Percentiles rank a stretch among this genome's conserved stretches.
Conservation (phyloP, 2,329 filamentous ascomycete genomes). For the Pseudopithomyces maydicus region DNA sequence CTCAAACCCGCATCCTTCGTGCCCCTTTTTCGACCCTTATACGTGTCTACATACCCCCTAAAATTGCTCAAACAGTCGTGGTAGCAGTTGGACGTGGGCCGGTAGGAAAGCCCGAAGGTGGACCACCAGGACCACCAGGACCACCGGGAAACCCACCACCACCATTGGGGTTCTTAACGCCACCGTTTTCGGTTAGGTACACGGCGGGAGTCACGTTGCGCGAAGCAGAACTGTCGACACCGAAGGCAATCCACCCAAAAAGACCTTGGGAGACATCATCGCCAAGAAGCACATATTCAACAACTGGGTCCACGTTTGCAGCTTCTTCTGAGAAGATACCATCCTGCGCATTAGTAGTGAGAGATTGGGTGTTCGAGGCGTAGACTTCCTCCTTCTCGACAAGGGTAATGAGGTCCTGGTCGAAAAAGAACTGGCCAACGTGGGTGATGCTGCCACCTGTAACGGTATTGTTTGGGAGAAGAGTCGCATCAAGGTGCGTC, state of each 20-base stretch:
- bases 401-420: constrained; percentile 60
- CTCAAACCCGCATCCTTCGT: constrained; percentile 4
- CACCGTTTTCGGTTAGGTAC: constrained; percentile 32
- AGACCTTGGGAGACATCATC: constrained; percentile 47
- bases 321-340: constrained; percentile 54
- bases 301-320: constrained; percentile 58
- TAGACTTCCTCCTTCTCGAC: constrained; percentile 57
- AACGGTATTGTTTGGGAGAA: constrained; percentile 57
- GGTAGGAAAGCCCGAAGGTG: constrained; percentile 16
- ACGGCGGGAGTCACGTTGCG: constrained; percentile 37
- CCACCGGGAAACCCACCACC: too few relatives aligned
- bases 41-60: not conserved
- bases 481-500: constrained; percentile 40
- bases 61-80: not conserved
- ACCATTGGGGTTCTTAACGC: constrained; percentile 31
- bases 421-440: constrained; percentile 69
- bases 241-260: constrained; percentile 42
- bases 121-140: constrained; percentile 12
- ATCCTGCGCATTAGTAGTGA: constrained; percentile 61
- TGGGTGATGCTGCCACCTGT: constrained; percentile 58
- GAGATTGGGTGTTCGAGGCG: constrained; percentile 45
- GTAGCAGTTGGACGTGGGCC: constrained; percentile 13
- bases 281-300: constrained; percentile 63
- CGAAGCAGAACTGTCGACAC: constrained; percentile 28
- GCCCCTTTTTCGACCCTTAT: not conserved